Evolutionary conservation across 257 asterid species (phyloP).

Genomic region (Cinchona pubescens): DNA sequence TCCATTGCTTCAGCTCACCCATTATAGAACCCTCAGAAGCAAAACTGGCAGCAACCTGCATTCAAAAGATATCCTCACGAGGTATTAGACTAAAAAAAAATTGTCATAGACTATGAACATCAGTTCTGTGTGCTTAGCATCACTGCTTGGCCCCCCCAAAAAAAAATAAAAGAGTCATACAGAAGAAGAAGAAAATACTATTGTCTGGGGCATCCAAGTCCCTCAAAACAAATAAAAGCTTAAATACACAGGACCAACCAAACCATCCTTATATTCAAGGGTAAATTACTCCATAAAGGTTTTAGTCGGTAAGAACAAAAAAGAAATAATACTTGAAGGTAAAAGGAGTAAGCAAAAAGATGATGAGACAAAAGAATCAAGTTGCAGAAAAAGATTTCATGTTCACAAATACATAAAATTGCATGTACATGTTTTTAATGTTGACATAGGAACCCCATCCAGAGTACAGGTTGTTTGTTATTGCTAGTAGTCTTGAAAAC

Average conservation of each 20-base stretch:
- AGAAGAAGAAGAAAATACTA: no score
- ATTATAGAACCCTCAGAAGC: constrained; percentile 87
- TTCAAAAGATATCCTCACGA: background rate
- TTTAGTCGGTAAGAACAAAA: no score
- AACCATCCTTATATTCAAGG: no score
- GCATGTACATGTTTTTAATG: background rate
- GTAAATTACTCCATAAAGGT: background rate
- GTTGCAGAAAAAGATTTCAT: background rate
- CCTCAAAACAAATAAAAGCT: no score
- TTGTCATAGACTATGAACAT: background rate
- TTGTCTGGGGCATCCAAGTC: background rate
- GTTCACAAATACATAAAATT: no score
- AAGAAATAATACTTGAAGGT: no score
- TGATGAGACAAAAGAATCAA: background rate
- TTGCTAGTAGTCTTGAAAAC: background rate
- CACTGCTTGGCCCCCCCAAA: no score
- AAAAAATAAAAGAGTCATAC: no score
- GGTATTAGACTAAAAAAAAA: background rate
- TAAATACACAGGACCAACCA: no score
- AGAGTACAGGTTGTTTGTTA: background rate
- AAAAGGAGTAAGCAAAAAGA: background rate
- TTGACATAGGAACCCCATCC: background rate
- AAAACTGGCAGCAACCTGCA: constrained; percentile 94
- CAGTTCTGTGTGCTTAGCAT: background rate
- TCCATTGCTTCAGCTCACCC: constrained; percentile 94